Conservation (phyloP, 192 early-diverging fungal genomes). For the Podila epicladia region DNA sequence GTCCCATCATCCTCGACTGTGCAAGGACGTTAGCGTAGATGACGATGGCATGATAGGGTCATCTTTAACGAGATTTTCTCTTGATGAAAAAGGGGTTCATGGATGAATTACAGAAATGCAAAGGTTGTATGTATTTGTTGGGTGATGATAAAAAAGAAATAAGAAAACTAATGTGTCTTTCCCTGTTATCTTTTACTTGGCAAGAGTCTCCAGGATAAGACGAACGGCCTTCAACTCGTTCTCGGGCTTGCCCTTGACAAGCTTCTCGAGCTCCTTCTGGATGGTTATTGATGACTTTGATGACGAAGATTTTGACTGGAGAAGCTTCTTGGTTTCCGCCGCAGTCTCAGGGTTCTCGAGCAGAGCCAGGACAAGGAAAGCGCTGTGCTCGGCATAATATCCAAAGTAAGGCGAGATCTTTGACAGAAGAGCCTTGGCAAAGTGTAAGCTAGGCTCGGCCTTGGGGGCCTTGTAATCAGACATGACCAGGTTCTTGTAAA, state of each 20-base stretch:
- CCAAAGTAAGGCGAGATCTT: slow-evolving; percentile 45
- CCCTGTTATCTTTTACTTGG: slow-evolving; percentile 28
- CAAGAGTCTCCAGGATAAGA: slow-evolving; percentile 30
- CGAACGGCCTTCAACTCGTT: slow-evolving; percentile 38
- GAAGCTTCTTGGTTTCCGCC: slow-evolving; percentile 44
- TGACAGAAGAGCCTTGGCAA: slow-evolving; percentile 33
- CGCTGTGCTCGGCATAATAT: slow-evolving; percentile 38
- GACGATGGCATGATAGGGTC: too few species aligned
- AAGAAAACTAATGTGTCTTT: background rate
- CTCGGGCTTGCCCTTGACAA: slow-evolving; percentile 31
- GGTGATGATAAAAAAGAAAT: too few species aligned
- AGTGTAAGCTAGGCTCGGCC: slow-evolving; percentile 48
- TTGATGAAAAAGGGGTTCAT: too few species aligned
- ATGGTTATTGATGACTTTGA: slow-evolving; percentile 39
- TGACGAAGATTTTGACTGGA: slow-evolving; percentile 19
- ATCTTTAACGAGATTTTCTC: too few species aligned
- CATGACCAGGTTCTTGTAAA: slow-evolving; percentile 61
- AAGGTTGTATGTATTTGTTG: too few species aligned
- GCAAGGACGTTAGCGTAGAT: too few species aligned
- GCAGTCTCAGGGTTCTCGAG: slow-evolving; percentile 53
- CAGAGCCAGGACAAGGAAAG: slow-evolving; percentile 52
- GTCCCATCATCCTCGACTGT: too few species aligned
- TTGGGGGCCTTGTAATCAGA: slow-evolving; percentile 43
- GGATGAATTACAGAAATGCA: too few species aligned
- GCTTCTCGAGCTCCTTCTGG: slow-evolving; percentile 51